Evolutionary conservation across 2,329 filamentous ascomycete genomes (phyloP).

Genomic region (Monosporascus sp.): DNA sequence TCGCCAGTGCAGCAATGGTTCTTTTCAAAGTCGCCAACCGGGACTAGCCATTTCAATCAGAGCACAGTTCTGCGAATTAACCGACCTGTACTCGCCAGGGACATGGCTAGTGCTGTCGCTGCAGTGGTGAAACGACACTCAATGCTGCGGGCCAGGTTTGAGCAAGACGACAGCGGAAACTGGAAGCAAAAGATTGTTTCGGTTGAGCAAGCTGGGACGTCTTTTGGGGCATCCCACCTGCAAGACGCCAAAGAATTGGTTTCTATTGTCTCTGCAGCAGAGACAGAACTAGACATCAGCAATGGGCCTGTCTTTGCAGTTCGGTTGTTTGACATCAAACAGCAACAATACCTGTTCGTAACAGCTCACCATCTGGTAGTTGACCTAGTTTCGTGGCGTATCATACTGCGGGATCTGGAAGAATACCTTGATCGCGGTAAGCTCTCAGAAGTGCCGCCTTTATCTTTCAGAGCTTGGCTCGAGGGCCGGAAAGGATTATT

Average conservation of each 20-base stretch:
- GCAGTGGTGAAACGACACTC: not conserved
- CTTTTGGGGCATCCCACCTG: not conserved
- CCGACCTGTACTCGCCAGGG: not conserved
- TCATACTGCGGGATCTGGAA: not conserved
- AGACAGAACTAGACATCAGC: not conserved
- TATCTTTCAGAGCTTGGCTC: not conserved
- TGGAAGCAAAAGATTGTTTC: not conserved
- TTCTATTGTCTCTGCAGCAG: not conserved
- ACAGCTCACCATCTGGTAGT: not conserved
- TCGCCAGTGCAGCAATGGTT: not conserved
- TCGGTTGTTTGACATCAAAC: not conserved
- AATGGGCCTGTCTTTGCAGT: not conserved
- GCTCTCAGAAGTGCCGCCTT: not conserved
- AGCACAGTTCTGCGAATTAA: not conserved
- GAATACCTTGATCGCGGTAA: not conserved
- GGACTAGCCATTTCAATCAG: not conserved
- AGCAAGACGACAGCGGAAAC: not conserved
- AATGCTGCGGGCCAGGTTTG: not conserved
- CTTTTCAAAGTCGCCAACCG: not conserved
- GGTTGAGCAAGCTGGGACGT: not conserved
- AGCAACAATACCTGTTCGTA: not conserved
- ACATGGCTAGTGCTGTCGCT: not conserved
- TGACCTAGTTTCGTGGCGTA: not conserved
- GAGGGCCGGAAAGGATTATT: not conserved
- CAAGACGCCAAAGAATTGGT: not conserved